Percentiles rank a stretch among this genome's conserved stretches.
Evolutionary conservation across 495 filamentous ascomycete genomes (phyloP).

Genomic region (Penicillium daleae): DNA sequence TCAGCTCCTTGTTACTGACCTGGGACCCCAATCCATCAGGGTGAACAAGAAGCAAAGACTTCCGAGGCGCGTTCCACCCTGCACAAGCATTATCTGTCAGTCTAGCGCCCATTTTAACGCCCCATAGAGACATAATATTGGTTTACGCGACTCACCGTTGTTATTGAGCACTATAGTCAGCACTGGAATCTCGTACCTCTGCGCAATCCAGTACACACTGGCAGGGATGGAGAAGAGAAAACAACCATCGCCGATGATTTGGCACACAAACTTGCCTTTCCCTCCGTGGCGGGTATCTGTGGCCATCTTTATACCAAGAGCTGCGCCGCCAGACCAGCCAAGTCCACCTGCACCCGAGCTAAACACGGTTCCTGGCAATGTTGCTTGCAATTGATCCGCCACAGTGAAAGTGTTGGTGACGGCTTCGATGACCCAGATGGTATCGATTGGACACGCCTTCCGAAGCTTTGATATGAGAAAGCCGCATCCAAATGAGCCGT

Average conservation of each 20-base stretch:
- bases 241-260: neutral
- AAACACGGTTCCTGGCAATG: neutral
- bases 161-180: neutral
- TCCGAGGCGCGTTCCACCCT: neutral
- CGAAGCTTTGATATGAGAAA: neutral
- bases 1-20: neutral
- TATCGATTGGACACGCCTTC: neutral
- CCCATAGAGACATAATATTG: neutral
- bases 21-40: neutral
- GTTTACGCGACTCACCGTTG: neutral
- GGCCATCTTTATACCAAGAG: neutral
- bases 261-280: neutral
- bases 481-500: neutral
- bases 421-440: neutral
- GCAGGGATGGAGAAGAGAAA: neutral
- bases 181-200: neutral
- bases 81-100: neutral
- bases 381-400: neutral
- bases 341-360: neutral
- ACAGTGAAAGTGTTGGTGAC: neutral
- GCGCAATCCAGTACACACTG: neutral
- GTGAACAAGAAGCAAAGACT: neutral
- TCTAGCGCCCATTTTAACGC: neutral
- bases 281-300: neutral
- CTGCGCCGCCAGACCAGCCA: neutral